Conservation (phyloP, 2,329 filamentous ascomycete species). For the Ceratocystis alfenasii region DNA sequence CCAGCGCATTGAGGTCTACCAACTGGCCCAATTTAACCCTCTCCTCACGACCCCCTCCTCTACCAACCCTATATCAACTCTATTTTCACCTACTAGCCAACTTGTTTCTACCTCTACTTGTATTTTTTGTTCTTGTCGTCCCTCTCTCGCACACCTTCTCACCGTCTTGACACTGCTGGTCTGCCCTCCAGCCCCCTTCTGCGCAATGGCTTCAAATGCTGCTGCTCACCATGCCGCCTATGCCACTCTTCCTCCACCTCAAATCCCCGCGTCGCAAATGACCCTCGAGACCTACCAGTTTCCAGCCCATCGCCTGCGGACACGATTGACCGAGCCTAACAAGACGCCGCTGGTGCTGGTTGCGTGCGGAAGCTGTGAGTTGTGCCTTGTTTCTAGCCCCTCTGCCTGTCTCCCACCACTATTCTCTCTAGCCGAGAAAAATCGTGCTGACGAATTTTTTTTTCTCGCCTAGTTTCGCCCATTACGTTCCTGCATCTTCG, state of each 20-base stretch:
- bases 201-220: constrained; percentile 16
- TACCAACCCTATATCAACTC: background rate
- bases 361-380: constrained; percentile 50
- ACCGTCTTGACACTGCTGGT: background rate
- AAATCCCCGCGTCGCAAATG: constrained; percentile 25
- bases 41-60: constrained; percentile 1
- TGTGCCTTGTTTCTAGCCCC: background rate
- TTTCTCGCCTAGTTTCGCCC: constrained; percentile 42
- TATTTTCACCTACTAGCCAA: background rate
- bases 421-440: background rate
- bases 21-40: background rate
- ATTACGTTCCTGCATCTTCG: constrained; percentile 66
- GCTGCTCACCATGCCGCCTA: constrained; percentile 13
- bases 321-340: constrained; percentile 37
- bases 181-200: background rate
- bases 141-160: background rate
- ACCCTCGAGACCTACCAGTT: constrained; percentile 43
- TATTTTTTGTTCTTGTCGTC: background rate
- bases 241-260: constrained; percentile 12
- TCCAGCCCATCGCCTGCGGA: constrained; percentile 47
- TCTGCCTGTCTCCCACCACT: background rate
- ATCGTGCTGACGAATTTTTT: background rate
- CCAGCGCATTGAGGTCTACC: background rate
- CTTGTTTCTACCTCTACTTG: background rate
- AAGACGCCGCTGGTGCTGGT: constrained; percentile 55